Evolutionary conservation across 768 basidiomycete genomes (phyloP).

Genomic region (Tephrocybe sp.): DNA sequence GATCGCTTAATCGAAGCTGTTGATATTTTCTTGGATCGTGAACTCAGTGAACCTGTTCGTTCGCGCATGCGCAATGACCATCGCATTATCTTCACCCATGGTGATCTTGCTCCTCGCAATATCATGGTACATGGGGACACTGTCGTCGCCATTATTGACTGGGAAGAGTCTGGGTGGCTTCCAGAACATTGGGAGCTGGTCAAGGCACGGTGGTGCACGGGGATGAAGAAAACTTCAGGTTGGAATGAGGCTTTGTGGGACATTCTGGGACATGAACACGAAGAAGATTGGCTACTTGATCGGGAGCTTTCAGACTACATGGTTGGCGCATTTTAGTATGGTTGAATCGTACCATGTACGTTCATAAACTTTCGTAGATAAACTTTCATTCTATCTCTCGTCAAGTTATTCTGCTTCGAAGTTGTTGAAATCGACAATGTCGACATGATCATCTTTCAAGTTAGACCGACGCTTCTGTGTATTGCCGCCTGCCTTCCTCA

Average conservation of each 20-base stretch:
- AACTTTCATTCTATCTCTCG: too few relatives aligned
- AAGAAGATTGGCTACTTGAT: conserved; percentile 7
- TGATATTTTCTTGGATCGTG: conserved; percentile 5
- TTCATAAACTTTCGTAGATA: too few relatives aligned
- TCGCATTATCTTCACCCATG: conserved; percentile 31
- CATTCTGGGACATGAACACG: conserved; percentile 3
- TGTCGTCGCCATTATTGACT: conserved; percentile 30
- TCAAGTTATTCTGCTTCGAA: too few relatives aligned
- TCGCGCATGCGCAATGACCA: conserved; percentile 5
- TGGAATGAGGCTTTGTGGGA: conserved; percentile 9
- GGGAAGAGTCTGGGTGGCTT: conserved; percentile 30
- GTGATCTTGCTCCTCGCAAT: conserved; percentile 39
- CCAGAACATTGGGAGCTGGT: conserved; percentile 32
- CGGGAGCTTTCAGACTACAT: conserved; percentile 9
- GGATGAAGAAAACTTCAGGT: conserved; percentile 6
- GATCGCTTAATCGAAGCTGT: conserved; percentile 8
- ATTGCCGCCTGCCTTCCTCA: conserved; percentile 4
- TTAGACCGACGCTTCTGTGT: conserved; percentile 1
- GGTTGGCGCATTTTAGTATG: conserved; percentile 4
- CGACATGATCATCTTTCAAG: too few relatives aligned
- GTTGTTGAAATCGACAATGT: too few relatives aligned
- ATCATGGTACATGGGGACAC: conserved; percentile 30
- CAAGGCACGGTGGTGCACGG: conserved; percentile 9
- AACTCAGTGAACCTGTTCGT: conserved; percentile 5
- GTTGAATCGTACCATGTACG: too few relatives aligned